Evolutionary conservation across 1,284 basidiomycete species (phyloP), one percentile per base, ranked within the genome.

Genomic region (Takashimella koratensis): DNA sequence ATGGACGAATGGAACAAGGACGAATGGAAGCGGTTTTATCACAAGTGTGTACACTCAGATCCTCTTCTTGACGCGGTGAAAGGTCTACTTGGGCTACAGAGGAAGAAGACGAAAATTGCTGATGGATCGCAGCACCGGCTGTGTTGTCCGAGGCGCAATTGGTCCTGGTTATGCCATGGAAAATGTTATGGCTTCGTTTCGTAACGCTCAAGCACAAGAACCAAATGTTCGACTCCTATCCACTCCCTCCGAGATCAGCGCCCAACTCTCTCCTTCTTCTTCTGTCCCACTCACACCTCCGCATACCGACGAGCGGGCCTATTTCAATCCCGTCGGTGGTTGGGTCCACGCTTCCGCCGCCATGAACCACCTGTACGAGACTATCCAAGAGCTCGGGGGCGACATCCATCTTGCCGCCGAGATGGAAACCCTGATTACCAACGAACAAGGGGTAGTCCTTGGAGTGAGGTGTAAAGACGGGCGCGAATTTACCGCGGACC

Each of bases 261-360:
- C 42, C 19, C 19, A 27, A 16, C 48, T 64, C 11, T 49, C 55
- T 20, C 51, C 52, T 0, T 51, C 48, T 4, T n/a, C n/a, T n/a
- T n/a, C n/a, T n/a, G n/a, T n/a, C n/a, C n/a, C n/a, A n/a, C n/a
- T n/a, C n/a, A n/a, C n/a, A n/a, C n/a, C n/a, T n/a, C n/a, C n/a
- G n/a, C n/a, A n/a, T n/a, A n/a, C n/a, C n/a, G 24, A 20, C 3
- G 1, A 43, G 21, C 40, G 45, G 20, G 86, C 84, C 0, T 92
- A 87, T 66, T 66, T 87, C 48, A 92, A 90, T 64, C 77, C 75
- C 1, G 83, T 87, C 43, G 84, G 86, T 1, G 91, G 90, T 3
- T 94, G 90, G 91, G 88, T 82, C 2, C 79, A 85, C 64, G 87
- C 90, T 2, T 77, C 82, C 2, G 81, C 83, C 61, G 88, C 85